phyloP scores from a whole-genome alignment of 768 basidiomycete genomes.

The Phanerodontia chrysosporium region DNA sequence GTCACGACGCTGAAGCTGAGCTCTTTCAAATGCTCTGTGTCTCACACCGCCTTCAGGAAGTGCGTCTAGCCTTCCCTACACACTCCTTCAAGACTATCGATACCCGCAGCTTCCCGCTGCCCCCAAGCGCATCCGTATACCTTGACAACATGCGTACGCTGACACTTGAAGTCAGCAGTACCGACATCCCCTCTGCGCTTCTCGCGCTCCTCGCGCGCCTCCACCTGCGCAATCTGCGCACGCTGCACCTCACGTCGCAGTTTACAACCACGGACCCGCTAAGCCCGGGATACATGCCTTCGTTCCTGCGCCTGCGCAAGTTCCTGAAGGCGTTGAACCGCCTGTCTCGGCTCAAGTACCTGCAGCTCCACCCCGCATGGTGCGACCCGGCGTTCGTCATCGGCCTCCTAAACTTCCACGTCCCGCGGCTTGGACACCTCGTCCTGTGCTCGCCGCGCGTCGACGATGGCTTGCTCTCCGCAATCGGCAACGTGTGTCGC shows the following conservation, averaged over 20 bases:
- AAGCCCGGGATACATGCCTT: not conserved
- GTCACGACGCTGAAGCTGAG: conserved; percentile 52
- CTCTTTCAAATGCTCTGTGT: conserved; percentile 54
- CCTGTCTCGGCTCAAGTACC: conserved; percentile 17
- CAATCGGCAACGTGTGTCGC: conserved; percentile 12
- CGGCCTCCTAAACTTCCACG: conserved; percentile 16
- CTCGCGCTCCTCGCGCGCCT: conserved; percentile 44
- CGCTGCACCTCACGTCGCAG: conserved; percentile 37
- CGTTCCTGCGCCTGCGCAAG: conserved; percentile 19
- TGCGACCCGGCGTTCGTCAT: conserved; percentile 22
- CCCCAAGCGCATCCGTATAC: conserved; percentile 29
- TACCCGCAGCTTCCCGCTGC: conserved; percentile 24
- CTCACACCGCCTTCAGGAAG: conserved; percentile 47
- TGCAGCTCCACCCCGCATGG: conserved; percentile 23
- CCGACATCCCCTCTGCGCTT: conserved; percentile 61
- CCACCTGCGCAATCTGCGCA: conserved; percentile 40
- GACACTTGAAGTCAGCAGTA: conserved; percentile 45
- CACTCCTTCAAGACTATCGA: conserved; percentile 14
- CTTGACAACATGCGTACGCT: conserved; percentile 47
- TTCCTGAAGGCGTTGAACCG: conserved; percentile 21
- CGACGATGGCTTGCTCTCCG: conserved; percentile 17
- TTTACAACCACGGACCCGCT: not conserved
- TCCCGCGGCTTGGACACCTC: conserved; percentile 20
- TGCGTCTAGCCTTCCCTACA: conserved; percentile 51
- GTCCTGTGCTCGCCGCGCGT: conserved; percentile 18